Evolutionary conservation across 345 rosid genomes (phyloP), one percentile per base, ranked within the genome.

Genomic region (Murraya koenigii): DNA sequence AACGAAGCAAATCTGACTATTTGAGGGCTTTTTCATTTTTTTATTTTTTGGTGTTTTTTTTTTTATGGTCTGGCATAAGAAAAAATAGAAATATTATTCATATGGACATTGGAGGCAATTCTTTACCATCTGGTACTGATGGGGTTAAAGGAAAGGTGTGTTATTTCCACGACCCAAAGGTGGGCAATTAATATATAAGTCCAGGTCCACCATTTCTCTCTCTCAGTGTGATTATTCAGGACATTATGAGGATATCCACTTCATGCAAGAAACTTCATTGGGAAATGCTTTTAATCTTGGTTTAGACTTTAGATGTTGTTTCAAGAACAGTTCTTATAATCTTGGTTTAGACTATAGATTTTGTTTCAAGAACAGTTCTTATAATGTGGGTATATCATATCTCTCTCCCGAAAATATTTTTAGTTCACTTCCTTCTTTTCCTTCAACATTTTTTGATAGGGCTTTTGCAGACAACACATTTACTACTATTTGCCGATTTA

Each of bases 151-250:
- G 92, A 55, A 89, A 89, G 72, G 88, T 89, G 55, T 87, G 88
- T 77, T 89, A 89, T 72, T 87, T 89, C 85, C 87, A 89, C 26
- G 90, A 89, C 72, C 90, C 92, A 22, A 90, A 89, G 72, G 92
- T 89, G 28, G 92, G 92, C 26, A 89, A 89, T 82, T 89, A 89
- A n/a, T n/a, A n/a, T n/a, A n/a, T n/a, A n/a, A n/a, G n/a, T n/a
- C n/a, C n/a, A n/a, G n/a, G n/a, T n/a, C n/a, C n/a, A n/a, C n/a
- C n/a, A n/a, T n/a, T n/a, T n/a, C n/a, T n/a, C n/a, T n/a, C n/a
- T n/a, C n/a, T n/a, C n/a, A n/a, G n/a, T n/a, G n/a, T n/a, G n/a
- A n/a, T n/a, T n/a, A n/a, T n/a, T n/a, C 77, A 15, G 60, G 49
- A n/a, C 49, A 10, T 14, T 38, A 23, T 2, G 54, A 38, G 35